Percentiles rank a stretch among this genome's conserved stretches.
Conservation (phyloP, 306 rosid genomes). For the Hylodesmum podocarpum region DNA sequence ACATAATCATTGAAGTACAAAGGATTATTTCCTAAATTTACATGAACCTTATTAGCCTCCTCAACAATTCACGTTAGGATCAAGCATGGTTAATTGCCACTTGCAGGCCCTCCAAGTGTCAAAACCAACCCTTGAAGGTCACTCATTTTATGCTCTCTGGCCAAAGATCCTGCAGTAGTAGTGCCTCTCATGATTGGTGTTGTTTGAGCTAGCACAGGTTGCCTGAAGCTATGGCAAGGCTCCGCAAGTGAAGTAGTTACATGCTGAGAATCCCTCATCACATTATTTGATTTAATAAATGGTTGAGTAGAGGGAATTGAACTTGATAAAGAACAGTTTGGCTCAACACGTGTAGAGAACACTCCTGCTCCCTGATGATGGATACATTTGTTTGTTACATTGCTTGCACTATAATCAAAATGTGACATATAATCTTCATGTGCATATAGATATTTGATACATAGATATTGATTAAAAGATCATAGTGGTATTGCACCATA, state of each 20-base stretch:
- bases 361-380: conserved; percentile 56
- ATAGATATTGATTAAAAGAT: neutral
- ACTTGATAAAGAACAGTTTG: conserved; percentile 31
- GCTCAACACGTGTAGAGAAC: conserved; percentile 40
- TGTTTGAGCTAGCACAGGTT: conserved; percentile 32
- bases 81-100: conserved; percentile 42
- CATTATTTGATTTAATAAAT: conserved; percentile 36
- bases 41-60: conserved; percentile 37
- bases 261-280: conserved; percentile 38
- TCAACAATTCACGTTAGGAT: conserved; percentile 22
- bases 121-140: conserved; percentile 82
- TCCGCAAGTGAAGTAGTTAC: conserved; percentile 26
- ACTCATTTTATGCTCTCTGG: conserved; percentile 57
- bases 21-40: conserved; percentile 35
- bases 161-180: conserved; percentile 23
- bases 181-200: conserved; percentile 40
- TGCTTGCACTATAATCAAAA: neutral
- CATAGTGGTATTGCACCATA: neutral
- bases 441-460: neutral
- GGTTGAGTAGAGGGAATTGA: conserved; percentile 35
- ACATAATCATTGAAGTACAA: conserved; percentile 3
- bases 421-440: too few relatives aligned
- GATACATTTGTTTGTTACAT: conserved; percentile 1
- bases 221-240: conserved; percentile 36
- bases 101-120: conserved; percentile 85